phyloP scores from a whole-genome alignment of 2,329 filamentous ascomycete genomes.

The Epichloe baconii region DNA sequence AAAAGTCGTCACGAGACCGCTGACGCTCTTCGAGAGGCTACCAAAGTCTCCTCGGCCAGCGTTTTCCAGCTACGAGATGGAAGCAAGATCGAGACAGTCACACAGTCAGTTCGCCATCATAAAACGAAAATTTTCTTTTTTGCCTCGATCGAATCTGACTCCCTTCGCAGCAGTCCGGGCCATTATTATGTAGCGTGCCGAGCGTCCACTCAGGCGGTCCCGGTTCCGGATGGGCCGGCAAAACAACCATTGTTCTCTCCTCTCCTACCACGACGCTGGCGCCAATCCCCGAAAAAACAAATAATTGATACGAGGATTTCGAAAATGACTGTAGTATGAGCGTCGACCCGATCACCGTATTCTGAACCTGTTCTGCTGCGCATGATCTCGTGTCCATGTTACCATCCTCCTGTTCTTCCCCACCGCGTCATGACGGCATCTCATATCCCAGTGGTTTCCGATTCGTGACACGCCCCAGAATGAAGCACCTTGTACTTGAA shows the following conservation, averaged over 20 bases:
- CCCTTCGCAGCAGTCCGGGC: not conserved
- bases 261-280: not conserved
- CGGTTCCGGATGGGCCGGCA: not conserved
- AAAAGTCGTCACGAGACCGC: not conserved
- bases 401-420: not conserved
- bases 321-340: too few species aligned
- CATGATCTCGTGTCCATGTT: too few species aligned
- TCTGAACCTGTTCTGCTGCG: not conserved
- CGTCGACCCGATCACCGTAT: too few species aligned
- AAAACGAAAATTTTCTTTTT: accelerated
- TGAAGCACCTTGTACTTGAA: conserved; percentile 7
- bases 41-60: not conserved
- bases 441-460: conserved; percentile 2
- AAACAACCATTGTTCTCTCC: not conserved
- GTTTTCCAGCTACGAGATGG: not conserved
- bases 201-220: conserved; percentile 1
- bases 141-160: too few species aligned
- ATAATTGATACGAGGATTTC: not conserved
- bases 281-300: not conserved
- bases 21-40: not conserved
- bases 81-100: not conserved
- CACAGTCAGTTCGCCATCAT: not conserved
- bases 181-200: not conserved
- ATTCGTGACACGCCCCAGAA: not conserved
- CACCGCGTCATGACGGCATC: not conserved